Base-by-base conservation (phyloP, 768 basidiomycete genomes). In the Mycena amicta region DNA sequence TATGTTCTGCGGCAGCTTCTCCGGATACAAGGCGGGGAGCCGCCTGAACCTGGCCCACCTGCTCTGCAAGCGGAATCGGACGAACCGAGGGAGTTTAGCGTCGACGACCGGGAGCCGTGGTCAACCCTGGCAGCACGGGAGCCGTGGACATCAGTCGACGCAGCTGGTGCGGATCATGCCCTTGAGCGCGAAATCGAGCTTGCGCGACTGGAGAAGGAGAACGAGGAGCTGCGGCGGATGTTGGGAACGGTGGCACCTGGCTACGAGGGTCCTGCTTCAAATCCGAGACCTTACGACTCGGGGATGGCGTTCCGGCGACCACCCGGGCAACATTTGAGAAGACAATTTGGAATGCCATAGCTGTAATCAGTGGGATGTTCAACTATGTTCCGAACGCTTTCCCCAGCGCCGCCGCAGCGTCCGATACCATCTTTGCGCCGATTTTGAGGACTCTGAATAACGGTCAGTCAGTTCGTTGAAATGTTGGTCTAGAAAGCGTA, bases 101-200 rank as follows among this genome's bases (percentile, higher is more conserved):
- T 72, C n/a, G 77, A 78, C 33, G 72, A 74, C 30, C 67, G 72
- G 30, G 77, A 77, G 53, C 74, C 77, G 5, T 79, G 77, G 77
- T 71, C 69, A 40, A 62, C 73, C 5, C 62, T 71, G 3, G 67
- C 68, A 40, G 73, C 75, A 33, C 58, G 62, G 6, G 62, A 64
- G 23, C 75, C 78, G 5, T 79, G 78, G 77, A 71, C 69, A 25
- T 59, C 72, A 16, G 60, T 70, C 2, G 65, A 67, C 40, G 73
- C 75, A 29, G 75, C 70, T 30, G 71, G 68, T 2, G 78, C 82
- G n/a, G 92, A 96, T 59, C 83, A 87, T 77, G 87, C 92, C 1
- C 71, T 99, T 61, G 92, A 95, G 67, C 80, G 95, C 59, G 97
- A 98, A 70, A 88, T 87, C 67, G 96, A 99, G 75, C 84, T 99